Evolutionary conservation across 768 basidiomycete genomes (phyloP).

Genomic region (Basidioascus undulatus): DNA sequence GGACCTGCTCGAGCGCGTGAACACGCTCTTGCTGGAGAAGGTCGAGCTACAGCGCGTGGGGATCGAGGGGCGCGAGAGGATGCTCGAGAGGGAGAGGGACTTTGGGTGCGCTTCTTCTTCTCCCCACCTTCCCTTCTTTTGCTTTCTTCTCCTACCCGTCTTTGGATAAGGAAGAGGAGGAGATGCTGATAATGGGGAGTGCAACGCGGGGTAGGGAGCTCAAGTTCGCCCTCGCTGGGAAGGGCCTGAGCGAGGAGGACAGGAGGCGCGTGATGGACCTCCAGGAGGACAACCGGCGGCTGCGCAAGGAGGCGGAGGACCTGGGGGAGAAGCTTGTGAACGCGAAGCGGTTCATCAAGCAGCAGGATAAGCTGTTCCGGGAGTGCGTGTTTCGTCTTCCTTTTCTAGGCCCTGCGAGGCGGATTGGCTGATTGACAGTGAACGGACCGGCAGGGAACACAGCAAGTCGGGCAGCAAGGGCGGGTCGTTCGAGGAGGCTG

Average conservation of each 20-base stretch:
- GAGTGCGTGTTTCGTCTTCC: conserved; percentile 19
- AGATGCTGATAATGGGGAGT: not conserved
- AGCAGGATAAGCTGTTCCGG: conserved; percentile 70
- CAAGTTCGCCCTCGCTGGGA: conserved; percentile 48
- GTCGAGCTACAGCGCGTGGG: conserved; percentile 70
- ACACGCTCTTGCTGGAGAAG: conserved; percentile 66
- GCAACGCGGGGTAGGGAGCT: conserved; percentile 32
- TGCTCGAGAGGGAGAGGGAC: conserved; percentile 64
- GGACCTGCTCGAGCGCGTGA: conserved; percentile 64
- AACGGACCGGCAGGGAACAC: conserved; percentile 23
- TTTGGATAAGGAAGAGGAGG: too few species aligned
- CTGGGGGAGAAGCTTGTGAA: conserved; percentile 40
- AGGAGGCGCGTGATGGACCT: conserved; percentile 45
- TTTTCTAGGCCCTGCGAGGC: not conserved
- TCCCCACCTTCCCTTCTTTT: not conserved
- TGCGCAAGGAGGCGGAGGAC: conserved; percentile 32
- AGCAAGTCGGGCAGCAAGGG: conserved; percentile 24
- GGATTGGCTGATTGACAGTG: not conserved
- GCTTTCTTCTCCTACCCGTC: not conserved
- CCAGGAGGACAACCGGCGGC: conserved; percentile 48
- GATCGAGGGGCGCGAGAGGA: conserved; percentile 66
- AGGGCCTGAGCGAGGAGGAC: conserved; percentile 58
- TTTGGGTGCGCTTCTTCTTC: not conserved
- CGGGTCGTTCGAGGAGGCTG: conserved; percentile 45
- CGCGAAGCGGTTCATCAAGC: conserved; percentile 76